Base-by-base conservation (phyloP, 805 yeast genomes). In the Citeromyces matritensis region DNA sequence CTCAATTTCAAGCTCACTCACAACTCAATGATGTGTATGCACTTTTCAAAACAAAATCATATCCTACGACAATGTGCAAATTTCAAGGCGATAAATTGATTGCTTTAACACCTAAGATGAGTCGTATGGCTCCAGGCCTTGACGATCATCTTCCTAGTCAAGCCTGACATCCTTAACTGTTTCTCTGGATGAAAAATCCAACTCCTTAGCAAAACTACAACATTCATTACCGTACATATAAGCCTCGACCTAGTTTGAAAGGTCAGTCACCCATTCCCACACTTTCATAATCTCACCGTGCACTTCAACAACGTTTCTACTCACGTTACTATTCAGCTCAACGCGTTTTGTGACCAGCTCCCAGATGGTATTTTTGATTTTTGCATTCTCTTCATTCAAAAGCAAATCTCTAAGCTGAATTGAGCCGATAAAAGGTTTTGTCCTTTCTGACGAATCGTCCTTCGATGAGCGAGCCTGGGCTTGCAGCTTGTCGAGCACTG, bases 241-340 rank as follows among this genome's bases (percentile, higher is more conserved):
- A 7, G 21, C 21, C 7, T 17, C 7, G 21, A 7, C 21, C 21
- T 27, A 60, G 40, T 35, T 45, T 10, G 15, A 34, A 6, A 52
- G 38, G 34, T 48, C 56, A 9, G 74, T 71, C 24, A 74, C 63
- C 95, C 95, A 85, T 46, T 83, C 84, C 83, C 94, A 81, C 24
- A 82, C 82, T 45, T 73, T 73, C 65, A 80, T 71, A 37, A 85
- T 80, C 41, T 85, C 95, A 11, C 96, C 95, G 44, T 78, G 80
- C 19, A 75, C 63, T 47, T 85, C 96, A 34, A 70, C 53, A 34
- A 76, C 63, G 25, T 69, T 62, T 11, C 65, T 58, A 35, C 73
- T 65, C 9, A 85, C 69, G 43, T 76, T 77, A 14, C 79, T 57
- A 47, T 81, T 78, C 29, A 57, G 53, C 40, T 82, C 94, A 5